Percentiles rank a stretch among this genome's conserved stretches.
Conservation (phyloP, 352 stramenopile genomes). For the Thraustochytrium striatum region DNA sequence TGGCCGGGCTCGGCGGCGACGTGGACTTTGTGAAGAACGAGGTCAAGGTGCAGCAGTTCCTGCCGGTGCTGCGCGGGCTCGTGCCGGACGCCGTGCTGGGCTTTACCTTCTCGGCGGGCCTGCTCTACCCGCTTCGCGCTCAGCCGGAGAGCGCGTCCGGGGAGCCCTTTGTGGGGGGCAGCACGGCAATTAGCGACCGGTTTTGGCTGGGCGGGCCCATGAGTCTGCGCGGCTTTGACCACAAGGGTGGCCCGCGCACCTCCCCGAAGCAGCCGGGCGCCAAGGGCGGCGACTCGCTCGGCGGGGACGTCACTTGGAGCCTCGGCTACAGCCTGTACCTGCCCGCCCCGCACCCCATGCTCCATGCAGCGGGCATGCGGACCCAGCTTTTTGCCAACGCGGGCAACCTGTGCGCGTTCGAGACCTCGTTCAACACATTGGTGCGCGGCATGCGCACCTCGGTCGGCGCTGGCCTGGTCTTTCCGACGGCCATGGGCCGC, state of each 20-base stretch:
- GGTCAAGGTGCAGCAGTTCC: constrained; percentile 74
- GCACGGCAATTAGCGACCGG: constrained; percentile 76
- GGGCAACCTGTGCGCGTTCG: constrained; percentile 79
- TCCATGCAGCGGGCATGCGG: constrained; percentile 74
- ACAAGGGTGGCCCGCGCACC: constrained; percentile 72
- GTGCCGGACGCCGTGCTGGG: constrained; percentile 51
- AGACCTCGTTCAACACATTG: constrained; percentile 82
- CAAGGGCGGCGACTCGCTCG: constrained; percentile 71
- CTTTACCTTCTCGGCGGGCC: constrained; percentile 27
- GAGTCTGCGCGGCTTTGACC: constrained; percentile 79
- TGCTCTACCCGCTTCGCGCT: constrained; percentile 18
- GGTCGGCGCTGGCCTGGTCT: constrained; percentile 75
- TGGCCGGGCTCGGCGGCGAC: constrained; percentile 74
- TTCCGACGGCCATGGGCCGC: constrained; percentile 72
- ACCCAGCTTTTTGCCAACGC: constrained; percentile 80
- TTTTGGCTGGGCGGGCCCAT: constrained; percentile 82
- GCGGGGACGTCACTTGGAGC: constrained; percentile 77
- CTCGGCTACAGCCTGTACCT: constrained; percentile 72
- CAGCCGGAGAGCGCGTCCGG: neutral
- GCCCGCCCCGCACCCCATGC: constrained; percentile 70
- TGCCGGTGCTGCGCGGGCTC: constrained; percentile 63
- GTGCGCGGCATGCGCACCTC: constrained; percentile 74
- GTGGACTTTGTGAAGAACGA: constrained; percentile 80
- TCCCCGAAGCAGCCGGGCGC: constrained; percentile 76
- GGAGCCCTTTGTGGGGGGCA: constrained; percentile 9